Conservation (phyloP, 1,284 basidiomycete genomes). For the Cryptococcus neoformans region DNA sequence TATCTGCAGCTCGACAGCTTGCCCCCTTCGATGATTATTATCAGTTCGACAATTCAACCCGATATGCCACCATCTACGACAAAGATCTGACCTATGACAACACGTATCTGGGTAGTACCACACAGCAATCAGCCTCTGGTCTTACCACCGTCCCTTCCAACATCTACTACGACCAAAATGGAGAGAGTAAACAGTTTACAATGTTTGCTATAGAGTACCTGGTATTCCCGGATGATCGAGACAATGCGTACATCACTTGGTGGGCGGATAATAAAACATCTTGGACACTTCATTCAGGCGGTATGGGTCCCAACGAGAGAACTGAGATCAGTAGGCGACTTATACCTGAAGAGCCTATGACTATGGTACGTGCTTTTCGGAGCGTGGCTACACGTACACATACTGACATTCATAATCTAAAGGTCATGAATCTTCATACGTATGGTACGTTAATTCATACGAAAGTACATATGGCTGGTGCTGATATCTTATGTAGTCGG, state of each 20-base stretch:
- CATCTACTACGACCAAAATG: conserved; percentile 54
- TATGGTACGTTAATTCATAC: too few species aligned
- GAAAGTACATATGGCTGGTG: too few species aligned
- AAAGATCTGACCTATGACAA: conserved; percentile 61
- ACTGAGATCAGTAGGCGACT: conserved; percentile 69
- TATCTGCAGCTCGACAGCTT: conserved; percentile 31
- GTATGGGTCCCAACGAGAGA: conserved; percentile 61
- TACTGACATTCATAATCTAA: conserved; percentile 65
- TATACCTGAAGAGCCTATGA: conserved; percentile 79
- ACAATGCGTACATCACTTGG: conserved; percentile 64
- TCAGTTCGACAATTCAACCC: conserved; percentile 56
- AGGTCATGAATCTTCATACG: too few species aligned
- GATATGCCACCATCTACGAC: conserved; percentile 41
- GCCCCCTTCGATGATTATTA: conserved; percentile 60
- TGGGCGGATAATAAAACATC: conserved; percentile 56
- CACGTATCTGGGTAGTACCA: conserved; percentile 67
- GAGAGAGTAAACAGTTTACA: not conserved
- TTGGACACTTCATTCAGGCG: conserved; percentile 55
- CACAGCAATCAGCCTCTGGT: conserved; percentile 72
- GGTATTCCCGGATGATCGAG: conserved; percentile 57
- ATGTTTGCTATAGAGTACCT: conserved; percentile 63
- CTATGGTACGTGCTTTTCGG: conserved; percentile 29
- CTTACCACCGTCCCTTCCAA: conserved; percentile 32
- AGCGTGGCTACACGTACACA: conserved; percentile 49
- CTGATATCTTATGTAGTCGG: conserved; percentile 16